Base-by-base conservation (phyloP, 495 filamentous ascomycete genomes). In the Coniosporium apollinis region DNA sequence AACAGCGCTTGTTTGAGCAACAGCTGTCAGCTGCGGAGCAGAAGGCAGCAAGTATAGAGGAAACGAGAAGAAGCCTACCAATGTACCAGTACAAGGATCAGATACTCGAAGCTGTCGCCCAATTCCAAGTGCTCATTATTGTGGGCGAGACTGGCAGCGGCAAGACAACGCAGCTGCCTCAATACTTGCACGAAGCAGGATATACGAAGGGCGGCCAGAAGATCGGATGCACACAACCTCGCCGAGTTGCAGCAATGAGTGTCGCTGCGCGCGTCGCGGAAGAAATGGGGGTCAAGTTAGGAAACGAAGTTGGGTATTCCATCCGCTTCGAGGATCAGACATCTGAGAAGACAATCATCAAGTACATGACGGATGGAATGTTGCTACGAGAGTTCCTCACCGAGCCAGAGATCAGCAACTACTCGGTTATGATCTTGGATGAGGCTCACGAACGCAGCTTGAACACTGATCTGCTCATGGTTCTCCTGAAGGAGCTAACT, bases 351-450 rank as follows among this genome's bases (percentile, higher is more conserved):
- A 96, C 89, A 0, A 66, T 86, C 26, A 56, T 97, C 18, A 93
- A 94, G 55, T 97, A 94, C 52, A 92, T 94, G 84, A 97, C 89
- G 2, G 89, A 97, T 52, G 89, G 89, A 41, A 94, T 96, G 85
- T 65, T 96, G 28, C 63, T 96, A 14, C 69, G 86, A 49, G 87
- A 94, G 49, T 77, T 94, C 43, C 68, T 94, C 45, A 85, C 82
- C 1, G 85, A 94, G 52, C 87, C 91, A 0, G 78, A 83, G 37
- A 58, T 96, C 8, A 66, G 75, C 8, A 72, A 69, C n/a, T 96
- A 96, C 49, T 77, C 82, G 0, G 81, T 78, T 2, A 50, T 97
- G 42, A 94, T 97, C 79, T 87, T 97, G 42, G 89, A 97, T 49
- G 89, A 97, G 52, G 89, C 91, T 13, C 89, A 97, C 68, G 89